Conservation (phyloP, 2,329 filamentous ascomycete genomes). For the Emmonsiellopsis sp. region DNA sequence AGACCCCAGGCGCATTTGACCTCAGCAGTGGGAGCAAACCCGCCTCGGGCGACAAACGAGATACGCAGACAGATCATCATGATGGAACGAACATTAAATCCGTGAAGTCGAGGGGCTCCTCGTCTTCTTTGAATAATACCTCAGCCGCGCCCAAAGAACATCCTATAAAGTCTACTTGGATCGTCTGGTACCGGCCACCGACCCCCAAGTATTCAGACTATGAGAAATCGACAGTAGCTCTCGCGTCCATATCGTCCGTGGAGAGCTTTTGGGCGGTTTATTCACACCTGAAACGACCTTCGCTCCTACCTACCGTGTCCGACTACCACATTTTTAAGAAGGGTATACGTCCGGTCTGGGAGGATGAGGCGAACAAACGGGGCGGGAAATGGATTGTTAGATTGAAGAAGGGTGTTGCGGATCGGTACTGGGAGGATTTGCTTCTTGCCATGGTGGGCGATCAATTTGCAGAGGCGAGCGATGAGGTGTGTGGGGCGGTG, state of each 20-base stretch:
- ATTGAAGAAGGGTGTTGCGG: conserved; percentile 92
- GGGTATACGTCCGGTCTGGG: conserved; percentile 94
- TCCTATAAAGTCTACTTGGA: conserved; percentile 76
- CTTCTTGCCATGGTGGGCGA: conserved; percentile 85
- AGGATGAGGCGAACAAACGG: conserved; percentile 91
- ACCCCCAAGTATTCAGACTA: conserved; percentile 98
- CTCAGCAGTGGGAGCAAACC: conserved; percentile 46
- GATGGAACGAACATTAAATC: conserved; percentile 17
- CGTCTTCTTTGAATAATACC: conserved; percentile 29
- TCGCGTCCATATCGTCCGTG: conserved; percentile 70
- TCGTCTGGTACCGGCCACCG: conserved; percentile 94
- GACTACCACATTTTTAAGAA: conserved; percentile 98
- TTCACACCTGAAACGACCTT: conserved; percentile 80
- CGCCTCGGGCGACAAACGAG: conserved; percentile 54
- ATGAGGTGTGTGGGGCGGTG: conserved; percentile 91
- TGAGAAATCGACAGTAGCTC: conserved; percentile 85
- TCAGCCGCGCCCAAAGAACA: conserved; percentile 34
- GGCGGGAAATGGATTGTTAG: conserved; percentile 97
- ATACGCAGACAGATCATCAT: conserved; percentile 38
- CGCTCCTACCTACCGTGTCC: conserved; percentile 76
- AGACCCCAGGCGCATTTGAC: conserved; percentile 74
- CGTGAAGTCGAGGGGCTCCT: conserved; percentile 31
- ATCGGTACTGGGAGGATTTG: conserved; percentile 94
- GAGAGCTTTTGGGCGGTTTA: conserved; percentile 92
- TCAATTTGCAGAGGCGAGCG: conserved; percentile 82